Base-by-base conservation (phyloP, 441 rosid species). In the Pelargonium fulgidum region DNA sequence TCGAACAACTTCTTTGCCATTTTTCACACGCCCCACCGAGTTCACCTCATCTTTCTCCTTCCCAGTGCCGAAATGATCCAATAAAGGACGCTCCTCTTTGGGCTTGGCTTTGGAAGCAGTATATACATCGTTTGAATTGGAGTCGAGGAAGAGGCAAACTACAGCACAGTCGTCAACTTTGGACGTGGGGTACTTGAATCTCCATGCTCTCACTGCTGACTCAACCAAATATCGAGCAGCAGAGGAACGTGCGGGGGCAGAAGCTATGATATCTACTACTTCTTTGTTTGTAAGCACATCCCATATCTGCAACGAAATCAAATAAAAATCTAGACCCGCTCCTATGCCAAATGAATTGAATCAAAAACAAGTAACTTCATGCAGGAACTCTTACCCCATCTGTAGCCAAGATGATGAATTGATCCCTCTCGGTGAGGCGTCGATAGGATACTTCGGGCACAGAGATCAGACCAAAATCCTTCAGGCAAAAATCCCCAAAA, bases 401-500 rank as follows among this genome's bases (percentile, higher is more conserved):
- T 19, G 92, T 87, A 4, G 99, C 97, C 91, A 93, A 75, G 72
- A 93, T 90, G 68, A 93, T 71, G 77, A 93, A 93, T 52, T 88
- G 93, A 81, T 93, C 99, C 71, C 77, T 83, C 71, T 87, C 87
- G 13, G 85, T 80, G 16, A 93, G 80, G 33, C 66, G 82, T 26
- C 92, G 73, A 62, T 72, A 87, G 7, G 86, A 83, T 67, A 93
- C 72, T 14, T 93, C 96, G 58, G 99, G 96, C 72, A 93, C 92
- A 16, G 99, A 89, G 61, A 93, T 93, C 20, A 93, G 88, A 65
- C 99, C 99, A 70, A 76, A 93, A 77, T 93, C 91, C 80, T 89
- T 87, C 39, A 93, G 96, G 77, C 99, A 93, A 82, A 91, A 93
- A 79, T 93, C 97, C 72, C 99, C 97, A 72, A 93, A 90, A 72